Evolutionary conservation across 2,329 filamentous ascomycete genomes (phyloP), one percentile per base, ranked within the genome.

Genomic region (Trichoderma endophyticum): DNA sequence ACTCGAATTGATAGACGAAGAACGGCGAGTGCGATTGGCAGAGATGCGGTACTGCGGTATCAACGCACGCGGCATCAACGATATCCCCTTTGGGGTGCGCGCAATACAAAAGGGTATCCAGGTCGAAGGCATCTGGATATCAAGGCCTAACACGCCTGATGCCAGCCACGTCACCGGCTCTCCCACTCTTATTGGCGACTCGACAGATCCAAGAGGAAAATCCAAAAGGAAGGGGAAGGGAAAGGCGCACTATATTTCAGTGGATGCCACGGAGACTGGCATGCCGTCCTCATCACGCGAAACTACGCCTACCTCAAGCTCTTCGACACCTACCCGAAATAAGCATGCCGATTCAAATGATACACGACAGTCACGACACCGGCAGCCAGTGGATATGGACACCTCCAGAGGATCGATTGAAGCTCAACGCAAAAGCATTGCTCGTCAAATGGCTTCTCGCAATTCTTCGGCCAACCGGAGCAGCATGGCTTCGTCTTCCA

Each of bases 61-160:
- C 62, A 74, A 80, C 6, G 72, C 76, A 21, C 64, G 79, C 67
- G 77, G 79, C 32, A 72, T 76, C 21, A 84, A 88, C 65, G 91
- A 93, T 11, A 89, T 97, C 43, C 94, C 94, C 0, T 98, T 98
- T 77, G 95, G 95, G 24, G 89, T 96, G 68, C 90, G 92, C 76
- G 95, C 95, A 7, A 89, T 98, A 61, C 91, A 97, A 79, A 92
- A 89, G 75, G 94, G 94, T 6, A 85, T 97, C 57, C 89, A 95
- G 78, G 89, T 97, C 8, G 93, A 97, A 74, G 95, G 94, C 4
- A 94, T 98, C 65, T 94, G 92, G 91, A 89, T 92, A 64, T 91
- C 89, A 28, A 83, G 84, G 66, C 84, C 86, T 59, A 81, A 82
- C 11, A 84, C 84, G 12, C 83, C 84, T 2, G 76, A 74, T 6